Percentiles rank a stretch among this genome's conserved stretches.
Evolutionary conservation across 2,329 filamentous ascomycete species (phyloP).

Genomic region (Xylariaceae sp.): DNA sequence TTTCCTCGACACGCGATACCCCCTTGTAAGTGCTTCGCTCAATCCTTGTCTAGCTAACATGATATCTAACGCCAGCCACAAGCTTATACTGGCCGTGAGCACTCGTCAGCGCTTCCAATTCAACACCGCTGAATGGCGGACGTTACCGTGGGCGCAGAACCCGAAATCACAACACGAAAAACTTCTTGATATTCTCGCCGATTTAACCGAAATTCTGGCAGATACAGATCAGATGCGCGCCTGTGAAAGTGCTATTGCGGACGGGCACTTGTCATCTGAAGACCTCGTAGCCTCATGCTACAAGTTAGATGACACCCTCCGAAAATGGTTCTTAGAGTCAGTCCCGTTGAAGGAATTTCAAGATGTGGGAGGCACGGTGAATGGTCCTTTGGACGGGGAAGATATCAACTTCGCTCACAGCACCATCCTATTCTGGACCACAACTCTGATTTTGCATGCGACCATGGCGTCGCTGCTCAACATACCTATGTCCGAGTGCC

Average conservation of each 20-base stretch:
- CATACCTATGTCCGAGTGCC: slow-evolving; percentile 1
- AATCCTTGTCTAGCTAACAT: no score
- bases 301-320: slow-evolving; percentile 10
- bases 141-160: slow-evolving; percentile 29
- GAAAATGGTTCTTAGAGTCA: slow-evolving; percentile 9
- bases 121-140: no score
- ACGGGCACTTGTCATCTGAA: not conserved
- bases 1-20: no score
- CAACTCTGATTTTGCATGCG: slow-evolving; percentile 9
- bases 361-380: slow-evolving; percentile 3
- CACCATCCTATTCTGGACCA: slow-evolving; percentile 16
- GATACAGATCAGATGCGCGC: slow-evolving; percentile 27
- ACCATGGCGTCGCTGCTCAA: slow-evolving; percentile 12
- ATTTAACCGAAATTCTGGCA: slow-evolving; percentile 30
- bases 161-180: slow-evolving; percentile 30
- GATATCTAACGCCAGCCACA: no score
- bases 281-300: slow-evolving; percentile 6
- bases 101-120: no score
- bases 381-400: slow-evolving; percentile 1
- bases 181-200: slow-evolving; percentile 15
- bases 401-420: slow-evolving; percentile 14
- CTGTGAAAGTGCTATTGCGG: slow-evolving; percentile 5
- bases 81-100: no score
- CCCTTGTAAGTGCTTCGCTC: no score
- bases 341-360: slow-evolving; percentile 11